phyloP scores from a whole-genome alignment of 2,329 filamentous ascomycete species.

The Phialophora tarda region DNA sequence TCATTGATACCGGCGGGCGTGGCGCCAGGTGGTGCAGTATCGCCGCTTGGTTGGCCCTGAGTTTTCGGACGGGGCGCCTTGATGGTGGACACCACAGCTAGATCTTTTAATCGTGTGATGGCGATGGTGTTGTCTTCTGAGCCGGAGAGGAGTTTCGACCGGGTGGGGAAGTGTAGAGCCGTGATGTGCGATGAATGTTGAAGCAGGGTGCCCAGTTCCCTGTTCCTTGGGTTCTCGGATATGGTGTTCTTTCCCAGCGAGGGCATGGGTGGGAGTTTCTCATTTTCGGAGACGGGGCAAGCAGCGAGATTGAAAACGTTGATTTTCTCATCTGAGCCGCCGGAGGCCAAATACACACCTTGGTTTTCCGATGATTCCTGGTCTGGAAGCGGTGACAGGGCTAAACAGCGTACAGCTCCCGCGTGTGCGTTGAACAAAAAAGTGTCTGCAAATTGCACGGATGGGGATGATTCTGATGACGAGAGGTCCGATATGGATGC shows the following conservation, averaged over 20 bases:
- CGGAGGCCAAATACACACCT: slow-evolving; percentile 87
- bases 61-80: slow-evolving; percentile 85
- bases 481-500: slow-evolving; percentile 64
- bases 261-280: slow-evolving; percentile 64
- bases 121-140: slow-evolving; percentile 91
- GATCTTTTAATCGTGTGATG: slow-evolving; percentile 85
- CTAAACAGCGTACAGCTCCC: slow-evolving; percentile 86
- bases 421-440: slow-evolving; percentile 95
- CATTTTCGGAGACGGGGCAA: slow-evolving; percentile 64
- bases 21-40: slow-evolving; percentile 81
- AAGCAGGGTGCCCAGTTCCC: slow-evolving; percentile 82
- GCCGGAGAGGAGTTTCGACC: slow-evolving; percentile 84
- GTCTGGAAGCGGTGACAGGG: slow-evolving; percentile 76
- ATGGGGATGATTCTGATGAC: slow-evolving; percentile 38
- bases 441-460: slow-evolving; percentile 79
- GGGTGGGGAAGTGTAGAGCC: slow-evolving; percentile 77
- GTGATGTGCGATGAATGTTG: slow-evolving; percentile 87
- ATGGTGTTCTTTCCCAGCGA: slow-evolving; percentile 74
- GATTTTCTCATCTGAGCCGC: slow-evolving; percentile 90
- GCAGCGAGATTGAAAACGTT: slow-evolving; percentile 90
- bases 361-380: slow-evolving; percentile 60
- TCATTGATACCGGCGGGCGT: slow-evolving; percentile 89
- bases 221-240: slow-evolving; percentile 82
- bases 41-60: slow-evolving; percentile 80
- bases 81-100: slow-evolving; percentile 84